phyloP scores from a whole-genome alignment of 495 filamentous ascomycete genomes.

The Aspergillus cavernicola region DNA sequence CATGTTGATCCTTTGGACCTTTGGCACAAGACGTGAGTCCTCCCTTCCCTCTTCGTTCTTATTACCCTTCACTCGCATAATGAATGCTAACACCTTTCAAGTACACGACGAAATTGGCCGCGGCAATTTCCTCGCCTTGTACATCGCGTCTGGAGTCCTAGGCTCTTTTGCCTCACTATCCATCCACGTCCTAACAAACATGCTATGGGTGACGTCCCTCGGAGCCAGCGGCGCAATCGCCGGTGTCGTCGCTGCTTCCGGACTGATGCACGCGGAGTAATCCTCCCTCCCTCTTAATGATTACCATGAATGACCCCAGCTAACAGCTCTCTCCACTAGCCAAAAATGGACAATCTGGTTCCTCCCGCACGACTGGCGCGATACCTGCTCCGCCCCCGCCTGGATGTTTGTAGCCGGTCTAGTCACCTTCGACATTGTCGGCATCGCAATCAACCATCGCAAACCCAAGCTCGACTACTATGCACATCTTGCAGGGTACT shows the following conservation, averaged over 20 bases:
- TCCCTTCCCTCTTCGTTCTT: too few relatives aligned
- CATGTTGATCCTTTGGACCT: slow-evolving; percentile 57
- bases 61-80: neutral
- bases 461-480: slow-evolving; percentile 54
- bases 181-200: slow-evolving; percentile 49
- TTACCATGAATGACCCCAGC: neutral
- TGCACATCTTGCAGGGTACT: slow-evolving; percentile 70
- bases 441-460: slow-evolving; percentile 28
- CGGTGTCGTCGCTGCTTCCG: slow-evolving; percentile 64
- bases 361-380: slow-evolving; percentile 36
- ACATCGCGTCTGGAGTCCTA: slow-evolving; percentile 62
- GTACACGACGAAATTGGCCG: slow-evolving; percentile 87
- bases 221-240: slow-evolving; percentile 74
- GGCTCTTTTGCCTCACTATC: slow-evolving; percentile 62
- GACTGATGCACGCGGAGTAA: slow-evolving; percentile 58
- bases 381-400: slow-evolving; percentile 31
- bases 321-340: slow-evolving; percentile 22
- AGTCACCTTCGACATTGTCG: slow-evolving; percentile 37
- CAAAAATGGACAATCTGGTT: slow-evolving; percentile 42
- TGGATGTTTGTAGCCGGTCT: slow-evolving; percentile 36
- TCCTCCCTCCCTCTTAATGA: slow-evolving; percentile 1
- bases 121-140: slow-evolving; percentile 77
- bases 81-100: slow-evolving; percentile 10
- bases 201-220: slow-evolving; percentile 51
- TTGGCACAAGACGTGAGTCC: slow-evolving; percentile 53